phyloP scores from a whole-genome alignment of 176 grass and related monocot genomes.

The Triticum monococcum region DNA sequence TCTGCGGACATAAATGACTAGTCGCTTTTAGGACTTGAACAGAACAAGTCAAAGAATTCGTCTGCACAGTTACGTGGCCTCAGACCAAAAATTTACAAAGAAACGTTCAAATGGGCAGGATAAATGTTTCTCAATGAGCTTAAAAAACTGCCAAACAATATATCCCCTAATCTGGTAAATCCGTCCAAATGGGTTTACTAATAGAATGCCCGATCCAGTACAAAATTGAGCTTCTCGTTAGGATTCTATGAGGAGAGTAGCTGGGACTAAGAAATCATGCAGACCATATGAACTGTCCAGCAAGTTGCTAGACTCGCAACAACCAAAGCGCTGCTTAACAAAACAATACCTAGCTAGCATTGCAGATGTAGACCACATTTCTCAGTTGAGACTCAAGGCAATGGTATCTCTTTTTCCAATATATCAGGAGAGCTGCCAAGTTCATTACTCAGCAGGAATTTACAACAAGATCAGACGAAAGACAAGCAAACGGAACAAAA shows the following conservation, averaged over 20 bases:
- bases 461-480: not conserved
- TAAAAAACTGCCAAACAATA: not conserved
- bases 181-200: not conserved
- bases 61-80: not conserved
- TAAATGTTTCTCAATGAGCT: not conserved
- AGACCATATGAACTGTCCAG: not conserved
- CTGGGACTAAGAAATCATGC: not conserved
- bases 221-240: not conserved
- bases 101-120: not conserved
- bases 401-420: not conserved
- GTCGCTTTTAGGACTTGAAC: not conserved
- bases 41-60: not conserved
- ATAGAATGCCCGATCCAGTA: not conserved
- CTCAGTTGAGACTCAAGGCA: not conserved
- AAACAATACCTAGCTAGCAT: not conserved
- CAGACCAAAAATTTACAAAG: not conserved
- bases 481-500: not conserved
- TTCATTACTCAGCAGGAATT: not conserved
- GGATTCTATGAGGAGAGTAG: not conserved
- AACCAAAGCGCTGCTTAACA: not conserved
- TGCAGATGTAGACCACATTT: not conserved
- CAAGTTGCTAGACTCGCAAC: not conserved
- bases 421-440: not conserved
- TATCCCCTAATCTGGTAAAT: not conserved
- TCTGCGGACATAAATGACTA: not conserved